Evolutionary conservation across 768 basidiomycete genomes (phyloP).

Genomic region (Aureoboletus auriporus): DNA sequence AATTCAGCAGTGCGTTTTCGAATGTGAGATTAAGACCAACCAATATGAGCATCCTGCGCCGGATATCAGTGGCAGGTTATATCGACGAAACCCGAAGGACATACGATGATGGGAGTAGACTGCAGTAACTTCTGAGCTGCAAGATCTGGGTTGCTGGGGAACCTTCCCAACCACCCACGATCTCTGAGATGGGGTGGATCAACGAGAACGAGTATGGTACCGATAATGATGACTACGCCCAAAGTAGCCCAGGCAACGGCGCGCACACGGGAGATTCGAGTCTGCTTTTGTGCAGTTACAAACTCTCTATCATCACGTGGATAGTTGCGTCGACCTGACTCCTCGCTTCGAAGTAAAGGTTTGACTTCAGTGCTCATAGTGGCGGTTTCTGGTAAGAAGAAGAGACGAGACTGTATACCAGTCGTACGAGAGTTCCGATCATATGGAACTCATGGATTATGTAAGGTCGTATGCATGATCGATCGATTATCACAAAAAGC

Average conservation of each 20-base stretch:
- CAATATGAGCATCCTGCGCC: conserved; percentile 64
- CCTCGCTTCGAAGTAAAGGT: conserved; percentile 22
- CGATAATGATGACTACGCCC: conserved; percentile 39
- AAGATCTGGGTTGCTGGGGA: conserved; percentile 56
- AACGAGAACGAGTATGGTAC: conserved; percentile 43
- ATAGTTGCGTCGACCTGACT: conserved; percentile 18
- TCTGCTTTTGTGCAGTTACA: conserved; percentile 11
- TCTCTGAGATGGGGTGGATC: conserved; percentile 37
- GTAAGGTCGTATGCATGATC: no score
- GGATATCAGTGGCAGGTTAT: background rate
- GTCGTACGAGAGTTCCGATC: no score
- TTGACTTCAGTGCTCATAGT: conserved; percentile 26
- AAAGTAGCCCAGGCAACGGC: conserved; percentile 44
- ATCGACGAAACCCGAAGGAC: conserved; percentile 35
- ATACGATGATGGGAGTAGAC: conserved; percentile 66
- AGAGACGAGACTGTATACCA: conserved; percentile 11
- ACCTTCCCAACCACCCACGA: conserved; percentile 38
- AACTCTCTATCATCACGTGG: conserved; percentile 14
- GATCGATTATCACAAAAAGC: no score
- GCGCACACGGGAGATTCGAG: conserved; percentile 30
- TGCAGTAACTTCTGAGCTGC: conserved; percentile 57
- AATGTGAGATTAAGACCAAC: conserved; percentile 27
- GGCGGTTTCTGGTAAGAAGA: background rate
- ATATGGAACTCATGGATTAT: no score
- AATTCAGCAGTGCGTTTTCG: background rate